Conservation (phyloP, 2,329 filamentous ascomycete species). For the Ceratocystis eucalypticola region DNA sequence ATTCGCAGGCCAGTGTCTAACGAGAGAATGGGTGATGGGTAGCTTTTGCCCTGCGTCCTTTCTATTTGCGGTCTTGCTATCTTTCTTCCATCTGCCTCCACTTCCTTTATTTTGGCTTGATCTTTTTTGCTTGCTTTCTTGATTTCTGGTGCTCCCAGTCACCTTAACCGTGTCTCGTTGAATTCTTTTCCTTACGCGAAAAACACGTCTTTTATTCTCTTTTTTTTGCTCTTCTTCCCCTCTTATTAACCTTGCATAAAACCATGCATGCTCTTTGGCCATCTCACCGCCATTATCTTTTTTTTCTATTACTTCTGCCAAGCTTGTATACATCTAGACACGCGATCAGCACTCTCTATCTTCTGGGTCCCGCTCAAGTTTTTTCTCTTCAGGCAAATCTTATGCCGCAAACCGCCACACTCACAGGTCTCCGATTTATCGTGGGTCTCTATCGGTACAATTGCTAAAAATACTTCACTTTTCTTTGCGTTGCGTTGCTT, state of each 20-base stretch:
- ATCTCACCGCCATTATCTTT: not conserved
- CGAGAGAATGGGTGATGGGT: not conserved
- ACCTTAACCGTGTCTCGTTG: not conserved
- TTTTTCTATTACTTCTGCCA: not conserved
- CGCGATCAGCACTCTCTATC: not conserved
- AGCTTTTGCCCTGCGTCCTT: no score
- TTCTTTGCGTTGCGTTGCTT: no score
- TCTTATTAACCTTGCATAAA: not conserved
- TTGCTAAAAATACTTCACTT: no score
- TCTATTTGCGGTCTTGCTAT: slow-evolving; percentile 15
- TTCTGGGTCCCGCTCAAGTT: not conserved
- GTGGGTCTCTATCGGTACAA: no score
- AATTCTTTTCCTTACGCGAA: slow-evolving; percentile 4
- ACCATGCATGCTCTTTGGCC: not conserved
- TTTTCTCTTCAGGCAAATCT: not conserved
- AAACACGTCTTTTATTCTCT: not conserved
- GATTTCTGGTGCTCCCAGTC: slow-evolving; percentile 13
- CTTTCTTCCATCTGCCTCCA: not conserved
- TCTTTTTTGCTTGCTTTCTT: not conserved
- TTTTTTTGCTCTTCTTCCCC: not conserved
- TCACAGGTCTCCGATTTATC: no score
- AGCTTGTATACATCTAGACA: not conserved
- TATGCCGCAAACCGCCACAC: no score
- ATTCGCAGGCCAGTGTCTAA: slow-evolving; percentile 27
- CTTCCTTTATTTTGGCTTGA: not conserved